These are phyloP conservation scores for Cryptosporidium tyzzeri DNA, from an alignment of 169 alveolate genomes.

Conservation along the genomic window DNA sequence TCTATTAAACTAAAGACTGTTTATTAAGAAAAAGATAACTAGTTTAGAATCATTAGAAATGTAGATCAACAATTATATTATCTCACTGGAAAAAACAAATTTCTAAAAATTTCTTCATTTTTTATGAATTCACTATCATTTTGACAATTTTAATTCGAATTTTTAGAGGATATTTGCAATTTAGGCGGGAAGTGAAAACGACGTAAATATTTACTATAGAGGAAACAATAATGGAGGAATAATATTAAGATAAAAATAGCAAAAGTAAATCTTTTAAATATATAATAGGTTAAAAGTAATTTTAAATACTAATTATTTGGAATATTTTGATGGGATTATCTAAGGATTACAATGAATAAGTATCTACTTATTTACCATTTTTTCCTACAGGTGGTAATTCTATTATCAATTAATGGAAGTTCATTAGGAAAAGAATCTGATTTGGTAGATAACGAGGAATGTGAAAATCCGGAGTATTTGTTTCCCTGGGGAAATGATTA, in stretches of 20 bases:
- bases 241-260: no score
- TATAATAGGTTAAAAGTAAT: neutral
- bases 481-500: conserved; percentile 68
- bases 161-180: neutral
- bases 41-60: neutral
- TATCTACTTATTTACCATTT: neutral
- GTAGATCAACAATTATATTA: neutral
- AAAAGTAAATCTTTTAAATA: no score
- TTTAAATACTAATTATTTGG: neutral
- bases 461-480: conserved; percentile 6
- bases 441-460: conserved; percentile 2
- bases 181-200: neutral
- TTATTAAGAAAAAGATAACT: neutral
- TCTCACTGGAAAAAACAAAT: neutral
- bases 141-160: neutral
- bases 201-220: neutral
- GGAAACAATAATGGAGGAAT: no score
- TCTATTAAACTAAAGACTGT: no score
- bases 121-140: neutral
- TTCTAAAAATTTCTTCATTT: neutral
- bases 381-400: conserved; percentile 10
- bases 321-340: neutral
- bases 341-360: conserved; percentile 5
- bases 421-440: neutral
- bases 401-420: neutral